Percentiles rank a stretch among this genome's conserved stretches.
Conservation (phyloP, 257 asterid species). For the Haberlea rhodopensis region DNA sequence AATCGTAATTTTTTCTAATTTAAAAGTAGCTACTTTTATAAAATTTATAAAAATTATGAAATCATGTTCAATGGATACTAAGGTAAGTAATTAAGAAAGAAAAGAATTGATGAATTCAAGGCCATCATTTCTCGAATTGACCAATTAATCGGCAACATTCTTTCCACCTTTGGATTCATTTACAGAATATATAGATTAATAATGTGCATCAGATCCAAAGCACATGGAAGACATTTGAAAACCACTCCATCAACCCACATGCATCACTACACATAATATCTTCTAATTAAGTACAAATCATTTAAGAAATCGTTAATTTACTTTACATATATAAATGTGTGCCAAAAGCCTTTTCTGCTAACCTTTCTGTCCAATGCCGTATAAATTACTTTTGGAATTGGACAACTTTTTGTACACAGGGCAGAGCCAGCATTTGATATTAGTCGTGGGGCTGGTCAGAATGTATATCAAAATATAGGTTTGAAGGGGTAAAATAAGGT, state of each 20-base stretch:
- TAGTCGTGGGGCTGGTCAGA: too few relatives aligned
- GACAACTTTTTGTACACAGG: too few relatives aligned
- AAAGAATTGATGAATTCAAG: background rate
- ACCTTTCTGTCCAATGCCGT: too few relatives aligned
- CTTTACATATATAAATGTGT: background rate
- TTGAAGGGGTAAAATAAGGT: too few relatives aligned
- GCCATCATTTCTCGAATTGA: background rate
- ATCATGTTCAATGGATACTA: background rate
- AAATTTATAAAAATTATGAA: too few relatives aligned
- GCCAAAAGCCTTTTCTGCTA: background rate
- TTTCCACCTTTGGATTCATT: constrained; percentile 6
- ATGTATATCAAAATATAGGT: too few relatives aligned
- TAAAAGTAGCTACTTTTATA: too few relatives aligned
- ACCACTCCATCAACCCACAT: constrained; percentile 71
- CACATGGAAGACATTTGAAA: constrained; percentile 62
- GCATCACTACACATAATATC: constrained; percentile 34
- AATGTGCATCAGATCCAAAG: constrained; percentile 74
- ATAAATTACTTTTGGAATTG: too few relatives aligned
- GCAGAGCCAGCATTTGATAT: too few relatives aligned
- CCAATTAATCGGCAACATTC: constrained; percentile 34
- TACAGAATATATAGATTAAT: background rate
- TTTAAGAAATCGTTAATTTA: too few relatives aligned
- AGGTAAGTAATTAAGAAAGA: too few relatives aligned
- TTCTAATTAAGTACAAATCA: background rate
- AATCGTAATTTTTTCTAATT: too few relatives aligned